Conservation (phyloP, 1,284 basidiomycete species). For the Papiliotrema fonsecae region DNA sequence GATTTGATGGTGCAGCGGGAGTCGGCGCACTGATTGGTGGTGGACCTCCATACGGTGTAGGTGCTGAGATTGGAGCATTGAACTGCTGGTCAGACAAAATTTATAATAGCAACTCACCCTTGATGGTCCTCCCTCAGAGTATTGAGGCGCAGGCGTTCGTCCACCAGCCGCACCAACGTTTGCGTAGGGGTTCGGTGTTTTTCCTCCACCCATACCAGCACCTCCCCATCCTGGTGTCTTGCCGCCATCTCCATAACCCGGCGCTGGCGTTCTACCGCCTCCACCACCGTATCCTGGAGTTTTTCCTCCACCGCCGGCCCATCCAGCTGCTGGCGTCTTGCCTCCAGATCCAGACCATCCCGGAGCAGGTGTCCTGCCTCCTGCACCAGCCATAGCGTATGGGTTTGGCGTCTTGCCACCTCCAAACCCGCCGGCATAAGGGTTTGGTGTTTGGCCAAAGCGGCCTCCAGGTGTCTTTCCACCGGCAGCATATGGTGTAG, state of each 20-base stretch:
- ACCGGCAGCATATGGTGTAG: conserved; percentile 18
- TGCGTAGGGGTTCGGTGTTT: conserved; percentile 60
- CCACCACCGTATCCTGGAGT: conserved; percentile 18
- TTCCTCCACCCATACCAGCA: conserved; percentile 21
- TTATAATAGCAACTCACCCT: conserved; percentile 14
- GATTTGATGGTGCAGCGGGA: conserved; percentile 22
- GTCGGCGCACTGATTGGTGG: conserved; percentile 37
- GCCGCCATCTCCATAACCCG: conserved; percentile 25
- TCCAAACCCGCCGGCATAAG: conserved; percentile 49
- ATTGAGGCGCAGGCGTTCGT: conserved; percentile 36
- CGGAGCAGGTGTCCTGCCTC: conserved; percentile 58
- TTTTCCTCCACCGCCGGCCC: conserved; percentile 47
- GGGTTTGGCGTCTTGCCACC: conserved; percentile 62
- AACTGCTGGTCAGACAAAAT: background rate
- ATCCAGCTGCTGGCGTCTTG: conserved; percentile 6
- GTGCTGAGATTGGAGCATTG: conserved; percentile 52
- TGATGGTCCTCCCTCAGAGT: conserved; percentile 31
- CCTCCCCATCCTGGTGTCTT: conserved; percentile 45
- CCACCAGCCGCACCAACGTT: conserved; percentile 19
- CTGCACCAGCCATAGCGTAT: conserved; percentile 52
- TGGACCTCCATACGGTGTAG: conserved; percentile 53
- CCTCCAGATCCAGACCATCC: conserved; percentile 33
- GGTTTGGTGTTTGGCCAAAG: conserved; percentile 64
- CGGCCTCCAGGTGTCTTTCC: conserved; percentile 44
- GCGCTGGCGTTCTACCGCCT: conserved; percentile 33